Base-by-base conservation (phyloP, 2,329 filamentous ascomycete species). In the Monosporascus sp. region DNA sequence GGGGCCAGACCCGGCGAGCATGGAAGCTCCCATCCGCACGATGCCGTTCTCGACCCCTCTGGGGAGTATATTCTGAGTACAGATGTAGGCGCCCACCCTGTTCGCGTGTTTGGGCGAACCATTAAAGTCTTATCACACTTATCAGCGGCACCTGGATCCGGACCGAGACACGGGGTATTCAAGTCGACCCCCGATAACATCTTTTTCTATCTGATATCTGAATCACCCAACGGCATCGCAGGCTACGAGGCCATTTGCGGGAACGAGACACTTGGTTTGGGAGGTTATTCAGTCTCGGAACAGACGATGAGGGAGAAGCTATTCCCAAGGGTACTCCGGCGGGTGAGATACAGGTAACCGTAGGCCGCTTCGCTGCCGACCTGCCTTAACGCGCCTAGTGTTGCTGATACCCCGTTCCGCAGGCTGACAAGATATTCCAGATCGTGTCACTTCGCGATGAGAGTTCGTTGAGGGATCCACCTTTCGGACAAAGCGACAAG, bases 1-100 rank as follows among this genome's bases (percentile, higher is more conserved):
- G 8, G 51, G 55, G 9, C 45, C 53, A 22, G 49, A 51, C 49
- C 50, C 55, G 17, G 24, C 22, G 35, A 52, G 52, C 35, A 49
- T 50, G 37, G 55, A 54, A 41, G 55, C 45, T 20, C 55, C 24
- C 52, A 56, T 38, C 52, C 52, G 37, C 55, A 56, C 40, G 40
- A 56, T 37, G 50, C 52, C 38, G 43, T 56, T n/a, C 37, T 56
- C 20, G 55, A 56, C 37, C 52, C 55, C 14, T 48, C 47, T 26
- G 50, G 50, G 22, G 24, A 49, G 19, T 55, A 55, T 47, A 37
- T 55, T 22, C 45, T 55, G 19, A 49, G 52, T 7, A 49, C 55
- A 37, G 55, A 56, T 44, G 37, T 52, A 24, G 51, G 55, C 56
- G 40, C 40, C 17, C 7, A 43, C 14, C 40, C 22, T 11, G 8